Conservation (phyloP, 805 yeast genomes). For the Brettanomyces naardenensis region DNA sequence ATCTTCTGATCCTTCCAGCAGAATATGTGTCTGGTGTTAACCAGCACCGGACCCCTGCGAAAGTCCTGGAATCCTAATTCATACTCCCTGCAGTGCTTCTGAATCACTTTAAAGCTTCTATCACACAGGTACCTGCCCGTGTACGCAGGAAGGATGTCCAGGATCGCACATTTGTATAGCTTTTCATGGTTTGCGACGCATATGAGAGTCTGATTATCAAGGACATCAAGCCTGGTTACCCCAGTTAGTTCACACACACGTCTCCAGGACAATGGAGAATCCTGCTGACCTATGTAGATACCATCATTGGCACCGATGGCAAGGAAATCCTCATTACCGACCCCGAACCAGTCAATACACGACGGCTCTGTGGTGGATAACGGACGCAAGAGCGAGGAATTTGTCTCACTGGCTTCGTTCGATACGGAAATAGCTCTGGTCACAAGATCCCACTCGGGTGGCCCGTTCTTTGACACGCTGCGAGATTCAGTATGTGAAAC, state of each 20-base stretch:
- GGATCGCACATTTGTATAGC: constrained; percentile 55
- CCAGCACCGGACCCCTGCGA: constrained; percentile 31
- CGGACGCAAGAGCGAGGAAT: background rate
- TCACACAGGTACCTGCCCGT: constrained; percentile 34
- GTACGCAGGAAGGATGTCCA: constrained; percentile 53
- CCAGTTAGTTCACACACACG: constrained; percentile 43
- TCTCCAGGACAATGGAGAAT: constrained; percentile 43
- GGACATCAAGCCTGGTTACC: constrained; percentile 53
- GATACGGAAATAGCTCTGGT: constrained; percentile 3
- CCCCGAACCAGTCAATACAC: background rate
- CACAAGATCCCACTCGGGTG: background rate
- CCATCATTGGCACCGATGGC: constrained; percentile 62
- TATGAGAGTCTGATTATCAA: constrained; percentile 48
- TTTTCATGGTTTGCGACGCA: constrained; percentile 47
- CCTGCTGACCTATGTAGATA: constrained; percentile 42
- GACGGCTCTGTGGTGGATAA: constrained; percentile 1
- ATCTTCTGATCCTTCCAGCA: constrained; percentile 45
- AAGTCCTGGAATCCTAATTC: constrained; percentile 63
- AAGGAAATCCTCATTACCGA: constrained; percentile 25
- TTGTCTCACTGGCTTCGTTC: constrained; percentile 9
- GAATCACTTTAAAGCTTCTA: constrained; percentile 9
- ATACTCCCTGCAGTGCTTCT: constrained; percentile 49
- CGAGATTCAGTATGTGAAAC: constrained; percentile 1
- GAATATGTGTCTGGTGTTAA: constrained; percentile 29
- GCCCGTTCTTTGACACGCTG: background rate